These are phyloP conservation scores for Fusarium sp. DNA, from an alignment of 2,329 filamentous ascomycete genomes.

Conservation along the genomic window DNA sequence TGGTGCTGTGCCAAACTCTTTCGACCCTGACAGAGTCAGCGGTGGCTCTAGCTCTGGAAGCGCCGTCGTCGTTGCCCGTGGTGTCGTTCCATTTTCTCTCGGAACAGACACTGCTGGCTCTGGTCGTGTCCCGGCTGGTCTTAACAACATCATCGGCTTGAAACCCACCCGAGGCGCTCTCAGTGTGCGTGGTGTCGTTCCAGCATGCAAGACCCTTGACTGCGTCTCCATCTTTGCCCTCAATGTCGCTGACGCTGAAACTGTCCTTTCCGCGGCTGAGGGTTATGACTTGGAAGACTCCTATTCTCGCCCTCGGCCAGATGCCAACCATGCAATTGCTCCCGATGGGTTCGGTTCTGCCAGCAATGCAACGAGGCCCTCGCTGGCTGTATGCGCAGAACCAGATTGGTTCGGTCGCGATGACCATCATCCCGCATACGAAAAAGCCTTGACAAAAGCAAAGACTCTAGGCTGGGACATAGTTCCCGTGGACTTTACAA, in stretches of 20 bases:
- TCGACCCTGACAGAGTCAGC: conserved; percentile 51
- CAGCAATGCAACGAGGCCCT: conserved; percentile 41
- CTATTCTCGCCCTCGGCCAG: conserved; percentile 60
- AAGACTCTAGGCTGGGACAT: conserved; percentile 56
- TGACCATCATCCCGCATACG: conserved; percentile 57
- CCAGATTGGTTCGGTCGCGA: conserved; percentile 52
- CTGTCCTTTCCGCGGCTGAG: conserved; percentile 61
- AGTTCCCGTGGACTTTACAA: conserved; percentile 59
- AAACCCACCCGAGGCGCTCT: conserved; percentile 67
- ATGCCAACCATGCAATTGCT: background rate
- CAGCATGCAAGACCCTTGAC: conserved; percentile 69
- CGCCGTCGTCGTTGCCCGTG: conserved; percentile 65
- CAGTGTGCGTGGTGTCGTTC: conserved; percentile 62
- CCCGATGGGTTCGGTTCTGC: conserved; percentile 48
- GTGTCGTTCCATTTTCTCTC: conserved; percentile 67
- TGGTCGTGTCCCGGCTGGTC: conserved; percentile 64
- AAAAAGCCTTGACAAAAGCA: conserved; percentile 54
- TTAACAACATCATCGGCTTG: conserved; percentile 65
- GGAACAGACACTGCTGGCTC: conserved; percentile 69
- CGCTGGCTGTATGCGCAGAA: conserved; percentile 55
- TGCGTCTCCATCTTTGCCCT: conserved; percentile 67
- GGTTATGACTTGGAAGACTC: conserved; percentile 62
- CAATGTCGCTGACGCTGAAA: conserved; percentile 62
- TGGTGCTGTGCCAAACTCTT: conserved; percentile 67
- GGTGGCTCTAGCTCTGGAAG: conserved; percentile 71